These are phyloP conservation scores for Aspergillus sp. DNA, from an alignment of 2,329 filamentous ascomycete genomes.

Conservation along the genomic window DNA sequence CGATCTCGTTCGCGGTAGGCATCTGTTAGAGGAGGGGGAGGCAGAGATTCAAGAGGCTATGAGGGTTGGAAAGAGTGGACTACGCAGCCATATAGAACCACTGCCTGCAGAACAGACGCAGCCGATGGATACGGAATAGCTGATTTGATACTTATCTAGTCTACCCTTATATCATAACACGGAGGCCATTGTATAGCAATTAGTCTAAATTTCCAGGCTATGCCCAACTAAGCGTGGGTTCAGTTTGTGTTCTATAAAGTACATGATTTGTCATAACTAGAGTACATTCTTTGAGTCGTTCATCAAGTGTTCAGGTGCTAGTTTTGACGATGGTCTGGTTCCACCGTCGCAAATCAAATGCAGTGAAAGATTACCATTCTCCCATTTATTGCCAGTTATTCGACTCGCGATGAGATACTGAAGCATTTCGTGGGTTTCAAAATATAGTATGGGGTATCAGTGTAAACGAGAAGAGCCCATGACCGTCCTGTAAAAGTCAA, in stretches of 20 bases:
- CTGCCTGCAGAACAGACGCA: constrained; percentile 15
- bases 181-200: neutral
- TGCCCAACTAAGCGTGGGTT: neutral
- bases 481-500: constrained; percentile 21
- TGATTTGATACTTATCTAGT: neutral
- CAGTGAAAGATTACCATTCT: neutral
- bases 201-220: neutral
- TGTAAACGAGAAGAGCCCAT: constrained; percentile 29
- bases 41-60: constrained; percentile 47
- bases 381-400: constrained; percentile 4
- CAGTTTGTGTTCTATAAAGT: neutral
- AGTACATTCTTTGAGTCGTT: constrained; percentile 3
- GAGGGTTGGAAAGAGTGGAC: constrained; percentile 42
- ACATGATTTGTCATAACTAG: neutral
- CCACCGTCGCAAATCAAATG: constrained; percentile 1
- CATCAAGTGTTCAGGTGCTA: neutral
- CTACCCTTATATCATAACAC: neutral
- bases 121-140: constrained; percentile 6
- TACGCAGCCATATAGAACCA: constrained; percentile 42
- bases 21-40: constrained; percentile 45
- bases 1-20: constrained; percentile 42
- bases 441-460: constrained; percentile 36
- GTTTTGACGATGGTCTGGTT: neutral
- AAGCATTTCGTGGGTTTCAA: constrained; percentile 18
- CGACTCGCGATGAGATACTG: constrained; percentile 15